These are phyloP conservation scores for Prunella vulgaris DNA, from an alignment of 257 asterid genomes.

Conservation along the genomic window DNA sequence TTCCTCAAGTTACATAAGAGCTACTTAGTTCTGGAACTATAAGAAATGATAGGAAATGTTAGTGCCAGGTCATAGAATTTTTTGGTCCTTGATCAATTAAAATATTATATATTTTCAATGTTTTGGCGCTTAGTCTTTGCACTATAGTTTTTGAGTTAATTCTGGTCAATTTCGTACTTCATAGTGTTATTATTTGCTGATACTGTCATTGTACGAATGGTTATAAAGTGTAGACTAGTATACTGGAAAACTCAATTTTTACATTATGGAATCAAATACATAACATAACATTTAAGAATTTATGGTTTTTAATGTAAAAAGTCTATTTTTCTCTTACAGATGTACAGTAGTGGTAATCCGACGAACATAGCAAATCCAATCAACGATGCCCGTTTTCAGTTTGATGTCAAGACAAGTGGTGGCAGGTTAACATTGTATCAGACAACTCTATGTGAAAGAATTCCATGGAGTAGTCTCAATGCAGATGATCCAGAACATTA, in stretches of 20 bases:
- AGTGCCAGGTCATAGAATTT: background rate
- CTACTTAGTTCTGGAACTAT: background rate
- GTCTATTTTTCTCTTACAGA: constrained; percentile 42
- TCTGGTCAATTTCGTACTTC: background rate
- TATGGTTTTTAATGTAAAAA: background rate
- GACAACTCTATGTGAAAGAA: constrained; percentile 84
- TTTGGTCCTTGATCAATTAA: background rate
- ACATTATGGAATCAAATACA: background rate
- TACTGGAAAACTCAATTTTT: background rate
- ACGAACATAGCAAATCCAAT: constrained; percentile 95
- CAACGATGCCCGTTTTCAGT: constrained; percentile 85
- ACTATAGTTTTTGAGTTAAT: background rate
- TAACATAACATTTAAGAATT: background rate
- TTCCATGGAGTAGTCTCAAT: constrained; percentile 53
- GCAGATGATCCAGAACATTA: constrained; percentile 58
- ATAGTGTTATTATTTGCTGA: background rate
- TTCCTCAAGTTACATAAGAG: background rate
- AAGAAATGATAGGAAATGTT: background rate
- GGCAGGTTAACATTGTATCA: constrained; percentile 84
- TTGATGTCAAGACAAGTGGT: constrained; percentile 78
- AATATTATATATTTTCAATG: background rate
- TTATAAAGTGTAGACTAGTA: background rate
- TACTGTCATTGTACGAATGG: background rate
- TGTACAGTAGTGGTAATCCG: constrained; percentile 99
- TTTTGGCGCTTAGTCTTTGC: background rate